These are phyloP conservation scores for Eruca vesicaria DNA, from an alignment of 441 rosid species.

Conservation along the genomic window DNA sequence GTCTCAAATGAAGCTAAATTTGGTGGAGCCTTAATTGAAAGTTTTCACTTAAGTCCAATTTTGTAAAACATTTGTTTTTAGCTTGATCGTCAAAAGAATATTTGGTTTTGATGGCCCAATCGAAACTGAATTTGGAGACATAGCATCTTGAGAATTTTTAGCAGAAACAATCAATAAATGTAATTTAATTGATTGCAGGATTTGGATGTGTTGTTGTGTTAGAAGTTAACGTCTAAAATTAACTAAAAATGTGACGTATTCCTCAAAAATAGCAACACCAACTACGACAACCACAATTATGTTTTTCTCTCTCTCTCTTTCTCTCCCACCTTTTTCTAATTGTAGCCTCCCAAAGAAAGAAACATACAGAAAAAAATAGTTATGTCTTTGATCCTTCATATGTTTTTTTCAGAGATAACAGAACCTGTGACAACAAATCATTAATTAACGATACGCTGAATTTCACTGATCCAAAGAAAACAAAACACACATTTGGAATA, in stretches of 20 bases:
- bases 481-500: neutral
- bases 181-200: neutral
- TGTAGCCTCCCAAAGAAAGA: neutral
- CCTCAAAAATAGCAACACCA: constrained; percentile 25
- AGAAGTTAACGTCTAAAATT: constrained; percentile 19
- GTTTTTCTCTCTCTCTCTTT: neutral
- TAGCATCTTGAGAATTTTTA: neutral
- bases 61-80: neutral
- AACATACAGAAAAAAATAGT: constrained; percentile 6
- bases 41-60: neutral
- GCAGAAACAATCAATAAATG: neutral
- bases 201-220: neutral
- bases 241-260: constrained; percentile 17
- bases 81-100: neutral
- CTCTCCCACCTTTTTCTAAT: neutral
- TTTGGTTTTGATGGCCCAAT: neutral
- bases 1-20: no score
- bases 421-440: constrained; percentile 20
- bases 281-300: constrained; percentile 26
- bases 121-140: neutral
- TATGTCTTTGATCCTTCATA: constrained; percentile 5
- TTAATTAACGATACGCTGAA: constrained; percentile 6
- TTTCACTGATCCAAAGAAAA: constrained; percentile 9
- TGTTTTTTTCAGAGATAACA: constrained; percentile 20
- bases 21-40: no score